These are phyloP conservation scores for Populus pruinosa DNA, from an alignment of 345 rosid species.

Conservation along the genomic window DNA sequence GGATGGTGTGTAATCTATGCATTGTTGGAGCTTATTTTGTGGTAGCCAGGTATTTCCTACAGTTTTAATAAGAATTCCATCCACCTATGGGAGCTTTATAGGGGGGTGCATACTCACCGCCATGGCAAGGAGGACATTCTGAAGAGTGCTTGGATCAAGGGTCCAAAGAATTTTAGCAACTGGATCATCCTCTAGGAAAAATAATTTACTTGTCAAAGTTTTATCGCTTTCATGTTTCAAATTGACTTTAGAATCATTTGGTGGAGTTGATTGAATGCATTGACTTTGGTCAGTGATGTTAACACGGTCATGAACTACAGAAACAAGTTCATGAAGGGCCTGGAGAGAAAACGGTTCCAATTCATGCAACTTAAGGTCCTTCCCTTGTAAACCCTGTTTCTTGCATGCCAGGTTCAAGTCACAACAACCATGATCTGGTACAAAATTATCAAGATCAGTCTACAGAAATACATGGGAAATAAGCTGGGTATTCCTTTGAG, in stretches of 20 bases:
- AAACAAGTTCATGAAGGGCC: slow-evolving; percentile 68
- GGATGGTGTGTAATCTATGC: not conserved
- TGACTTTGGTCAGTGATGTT: slow-evolving; percentile 40
- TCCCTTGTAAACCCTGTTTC: slow-evolving; percentile 30
- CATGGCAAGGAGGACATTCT: slow-evolving; percentile 60
- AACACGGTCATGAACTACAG: slow-evolving; percentile 66
- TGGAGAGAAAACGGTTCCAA: slow-evolving; percentile 47
- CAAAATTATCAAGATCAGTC: slow-evolving; percentile 12
- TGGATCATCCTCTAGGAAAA: slow-evolving; percentile 60
- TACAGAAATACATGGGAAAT: slow-evolving; percentile 5
- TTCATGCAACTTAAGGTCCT: slow-evolving; percentile 37
- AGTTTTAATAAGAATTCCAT: slow-evolving; percentile 13
- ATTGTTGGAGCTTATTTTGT: not conserved
- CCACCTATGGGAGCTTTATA: slow-evolving; percentile 1
- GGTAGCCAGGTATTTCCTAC: not conserved
- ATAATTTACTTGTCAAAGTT: slow-evolving; percentile 19
- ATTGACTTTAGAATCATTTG: slow-evolving; percentile 26
- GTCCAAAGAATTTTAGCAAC: slow-evolving; percentile 68
- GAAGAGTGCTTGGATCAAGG: slow-evolving; percentile 50
- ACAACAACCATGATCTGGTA: slow-evolving; percentile 31
- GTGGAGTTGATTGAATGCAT: slow-evolving; percentile 28
- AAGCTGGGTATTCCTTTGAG: not conserved
- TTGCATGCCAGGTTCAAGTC: slow-evolving; percentile 24
- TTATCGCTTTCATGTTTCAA: slow-evolving; percentile 24
- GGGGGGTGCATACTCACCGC: slow-evolving; percentile 45